Percentiles rank a stretch among this genome's conserved stretches.
Conservation (phyloP, 208 protist genomes). For the Leishmania guyanensis region DNA sequence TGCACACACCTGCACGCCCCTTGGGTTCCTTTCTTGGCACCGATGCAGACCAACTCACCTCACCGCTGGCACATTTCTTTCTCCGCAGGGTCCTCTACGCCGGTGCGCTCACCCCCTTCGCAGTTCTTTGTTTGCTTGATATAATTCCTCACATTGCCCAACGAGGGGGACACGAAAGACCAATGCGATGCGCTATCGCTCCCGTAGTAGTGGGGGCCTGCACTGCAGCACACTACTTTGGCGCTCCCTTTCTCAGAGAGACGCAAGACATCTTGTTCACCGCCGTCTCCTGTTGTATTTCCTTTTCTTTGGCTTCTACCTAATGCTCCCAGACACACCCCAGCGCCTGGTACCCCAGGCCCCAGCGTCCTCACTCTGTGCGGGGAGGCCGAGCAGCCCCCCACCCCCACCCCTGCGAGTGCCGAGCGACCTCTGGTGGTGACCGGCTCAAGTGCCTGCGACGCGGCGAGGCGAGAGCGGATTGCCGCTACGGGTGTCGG, state of each 20-base stretch:
- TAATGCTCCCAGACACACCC: background rate
- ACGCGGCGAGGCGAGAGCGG: background rate
- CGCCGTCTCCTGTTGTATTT: background rate
- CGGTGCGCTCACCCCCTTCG: background rate
- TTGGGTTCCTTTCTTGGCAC: too few species aligned
- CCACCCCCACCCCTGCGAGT: slow-evolving; percentile 35
- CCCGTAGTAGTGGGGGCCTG: slow-evolving; percentile 20
- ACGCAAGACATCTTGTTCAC: background rate
- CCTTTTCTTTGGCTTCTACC: background rate
- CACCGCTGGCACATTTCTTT: background rate
- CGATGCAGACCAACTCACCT: background rate
- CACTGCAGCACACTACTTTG: too few species aligned
- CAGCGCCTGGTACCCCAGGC: background rate
- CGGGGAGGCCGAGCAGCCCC: background rate
- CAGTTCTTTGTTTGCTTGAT: background rate
- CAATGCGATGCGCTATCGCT: slow-evolving; percentile 6
- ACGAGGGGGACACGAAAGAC: background rate
- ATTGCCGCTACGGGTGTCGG: background rate
- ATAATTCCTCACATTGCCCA: background rate
- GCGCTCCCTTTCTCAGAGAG: too few species aligned
- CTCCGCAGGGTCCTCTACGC: background rate
- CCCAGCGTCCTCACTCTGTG: background rate
- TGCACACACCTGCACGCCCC: too few species aligned
- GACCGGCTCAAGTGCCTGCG: background rate
- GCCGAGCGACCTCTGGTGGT: slow-evolving; percentile 31